phyloP scores from a whole-genome alignment of 805 yeast species.

The Hagleromyces aurorensis region DNA sequence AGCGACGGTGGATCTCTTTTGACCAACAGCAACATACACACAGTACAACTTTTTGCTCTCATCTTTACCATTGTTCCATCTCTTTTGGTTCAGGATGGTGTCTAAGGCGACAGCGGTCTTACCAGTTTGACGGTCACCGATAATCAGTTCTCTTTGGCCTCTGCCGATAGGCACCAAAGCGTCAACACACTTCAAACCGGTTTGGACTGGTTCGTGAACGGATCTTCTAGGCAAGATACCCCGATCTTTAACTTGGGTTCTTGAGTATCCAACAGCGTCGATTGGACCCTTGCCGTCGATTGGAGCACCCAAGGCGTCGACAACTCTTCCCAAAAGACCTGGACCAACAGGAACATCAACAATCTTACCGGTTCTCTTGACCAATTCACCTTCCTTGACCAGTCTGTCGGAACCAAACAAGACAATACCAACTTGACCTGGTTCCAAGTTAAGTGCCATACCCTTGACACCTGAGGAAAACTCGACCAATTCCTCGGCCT shows the following conservation, averaged over 20 bases:
- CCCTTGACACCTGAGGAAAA: constrained; percentile 99
- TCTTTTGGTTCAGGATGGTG: constrained; percentile 97
- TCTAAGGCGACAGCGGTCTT: constrained; percentile 99
- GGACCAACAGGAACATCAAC: constrained; percentile 99
- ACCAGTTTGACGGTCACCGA: constrained; percentile 99
- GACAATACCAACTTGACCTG: constrained; percentile 99
- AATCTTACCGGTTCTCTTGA: constrained; percentile 99
- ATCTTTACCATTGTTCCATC: constrained; percentile 93
- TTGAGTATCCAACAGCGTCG: constrained; percentile 70
- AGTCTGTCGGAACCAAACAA: constrained; percentile 98
- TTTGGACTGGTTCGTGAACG: constrained; percentile 98
- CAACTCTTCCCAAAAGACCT: constrained; percentile 96
- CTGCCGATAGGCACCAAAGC: constrained; percentile 99
- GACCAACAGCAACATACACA: constrained; percentile 99
- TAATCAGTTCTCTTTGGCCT: constrained; percentile 99
- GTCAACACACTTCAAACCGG: constrained; percentile 98
- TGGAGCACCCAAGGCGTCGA: constrained; percentile 98
- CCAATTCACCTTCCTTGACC: constrained; percentile 99
- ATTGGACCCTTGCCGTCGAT: constrained; percentile 99
- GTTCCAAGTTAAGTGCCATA: constrained; percentile 99
- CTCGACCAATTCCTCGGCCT: constrained; percentile 99
- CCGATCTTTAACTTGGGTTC: constrained; percentile 99
- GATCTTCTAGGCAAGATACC: constrained; percentile 99
- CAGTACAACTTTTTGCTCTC: constrained; percentile 98
- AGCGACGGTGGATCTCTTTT: constrained; percentile 99